phyloP scores from a whole-genome alignment of 2,329 filamentous ascomycete genomes.

The Aspergillus melleus region DNA sequence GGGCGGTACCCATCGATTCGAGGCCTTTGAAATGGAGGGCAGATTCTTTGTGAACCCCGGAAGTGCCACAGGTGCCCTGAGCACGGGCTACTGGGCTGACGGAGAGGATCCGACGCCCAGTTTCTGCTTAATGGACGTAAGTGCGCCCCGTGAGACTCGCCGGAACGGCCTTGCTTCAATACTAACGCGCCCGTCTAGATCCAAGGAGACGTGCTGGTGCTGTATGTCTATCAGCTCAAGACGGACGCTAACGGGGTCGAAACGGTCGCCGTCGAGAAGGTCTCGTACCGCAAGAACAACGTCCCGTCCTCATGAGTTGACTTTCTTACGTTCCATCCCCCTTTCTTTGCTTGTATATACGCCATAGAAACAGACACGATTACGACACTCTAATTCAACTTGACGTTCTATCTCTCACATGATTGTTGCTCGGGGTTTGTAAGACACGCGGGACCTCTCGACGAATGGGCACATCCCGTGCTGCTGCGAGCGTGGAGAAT shows the following conservation, averaged over 20 bases:
- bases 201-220: conserved; percentile 90
- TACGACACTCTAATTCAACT: conserved; percentile 16
- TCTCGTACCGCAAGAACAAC: conserved; percentile 78
- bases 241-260: conserved; percentile 75
- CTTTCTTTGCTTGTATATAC: conserved; percentile 32
- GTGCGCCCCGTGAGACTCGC: conserved; percentile 42
- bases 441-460: neutral
- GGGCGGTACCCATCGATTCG: conserved; percentile 69
- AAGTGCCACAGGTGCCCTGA: conserved; percentile 66
- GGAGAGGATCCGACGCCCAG: conserved; percentile 77
- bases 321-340: conserved; percentile 4
- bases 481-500: no score
- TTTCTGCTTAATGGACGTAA: conserved; percentile 96
- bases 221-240: conserved; percentile 89
- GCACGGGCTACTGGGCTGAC: conserved; percentile 58
- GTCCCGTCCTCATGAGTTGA: conserved; percentile 55
- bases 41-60: conserved; percentile 72
- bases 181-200: conserved; percentile 56
- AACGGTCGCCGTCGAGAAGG: conserved; percentile 81
- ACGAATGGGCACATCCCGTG: neutral
- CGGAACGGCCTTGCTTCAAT: neutral
- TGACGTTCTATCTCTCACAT: conserved; percentile 3
- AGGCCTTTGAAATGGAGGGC: conserved; percentile 70
- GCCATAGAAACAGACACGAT: conserved; percentile 22
- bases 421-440: neutral